A percentile compares a stretch with the other conserved stretches of the same genome.
phyloP scores from a whole-genome alignment of 768 basidiomycete species.

The Tricholoma saponaceum region DNA sequence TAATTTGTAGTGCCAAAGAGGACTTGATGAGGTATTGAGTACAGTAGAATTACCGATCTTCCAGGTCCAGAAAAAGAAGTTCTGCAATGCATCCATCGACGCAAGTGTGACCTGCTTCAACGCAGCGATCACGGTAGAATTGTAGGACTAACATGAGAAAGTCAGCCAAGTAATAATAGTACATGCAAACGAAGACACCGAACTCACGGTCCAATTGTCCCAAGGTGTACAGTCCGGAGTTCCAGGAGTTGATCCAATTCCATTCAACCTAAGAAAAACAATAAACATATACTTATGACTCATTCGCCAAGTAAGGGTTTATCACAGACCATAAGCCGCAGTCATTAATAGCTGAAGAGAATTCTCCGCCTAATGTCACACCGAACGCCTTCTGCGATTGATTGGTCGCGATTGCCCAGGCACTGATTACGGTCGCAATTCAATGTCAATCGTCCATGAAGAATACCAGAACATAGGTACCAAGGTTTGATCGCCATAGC shows the following conservation, averaged over 20 bases:
- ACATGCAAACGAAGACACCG: not conserved
- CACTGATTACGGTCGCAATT: conserved; percentile 26
- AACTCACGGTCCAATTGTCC: conserved; percentile 42
- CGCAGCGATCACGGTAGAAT: conserved; percentile 49
- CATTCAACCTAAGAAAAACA: conserved; percentile 36
- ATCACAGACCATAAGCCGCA: conserved; percentile 59
- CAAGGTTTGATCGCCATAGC: conserved; percentile 40
- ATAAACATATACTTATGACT: conserved; percentile 4
- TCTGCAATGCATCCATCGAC: conserved; percentile 87
- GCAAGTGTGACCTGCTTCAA: conserved; percentile 67
- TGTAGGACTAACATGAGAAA: conserved; percentile 41
- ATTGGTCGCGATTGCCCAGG: conserved; percentile 48
- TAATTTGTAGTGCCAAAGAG: conserved; percentile 86
- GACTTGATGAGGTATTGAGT: conserved; percentile 62
- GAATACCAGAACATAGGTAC: conserved; percentile 23
- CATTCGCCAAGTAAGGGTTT: not conserved
- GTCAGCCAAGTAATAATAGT: not conserved
- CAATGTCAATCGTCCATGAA: not conserved
- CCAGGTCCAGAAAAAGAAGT: conserved; percentile 98
- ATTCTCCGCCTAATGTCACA: conserved; percentile 80
- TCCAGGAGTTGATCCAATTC: conserved; percentile 34
- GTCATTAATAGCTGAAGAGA: conserved; percentile 73
- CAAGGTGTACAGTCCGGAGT: conserved; percentile 34
- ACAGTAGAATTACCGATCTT: conserved; percentile 83
- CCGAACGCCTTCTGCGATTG: conserved; percentile 72